Percentiles rank a stretch among this genome's conserved stretches.
Conservation (phyloP, 495 filamentous ascomycete species). For the Xylaria longipes region DNA sequence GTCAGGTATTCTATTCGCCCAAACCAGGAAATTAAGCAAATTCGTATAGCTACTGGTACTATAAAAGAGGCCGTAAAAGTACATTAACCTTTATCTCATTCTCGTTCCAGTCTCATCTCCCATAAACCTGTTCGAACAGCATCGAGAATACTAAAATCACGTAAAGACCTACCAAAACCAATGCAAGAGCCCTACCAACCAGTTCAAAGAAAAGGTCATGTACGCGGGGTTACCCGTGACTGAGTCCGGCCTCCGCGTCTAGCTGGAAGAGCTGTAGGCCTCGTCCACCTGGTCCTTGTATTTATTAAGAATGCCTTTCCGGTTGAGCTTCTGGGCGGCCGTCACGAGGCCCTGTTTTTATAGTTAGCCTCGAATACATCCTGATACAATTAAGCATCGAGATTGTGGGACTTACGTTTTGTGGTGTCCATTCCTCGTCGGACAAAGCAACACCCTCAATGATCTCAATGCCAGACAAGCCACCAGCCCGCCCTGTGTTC, state of each 20-base stretch:
- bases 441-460: slow-evolving; percentile 90
- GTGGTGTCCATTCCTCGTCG: slow-evolving; percentile 96
- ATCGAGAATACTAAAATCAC: not conserved
- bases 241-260: not conserved
- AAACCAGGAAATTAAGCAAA: not conserved
- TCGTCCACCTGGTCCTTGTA: slow-evolving; percentile 69
- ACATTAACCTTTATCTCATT: slow-evolving; percentile 6
- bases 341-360: slow-evolving; percentile 66
- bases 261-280: slow-evolving; percentile 57
- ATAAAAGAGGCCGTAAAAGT: slow-evolving; percentile 16
- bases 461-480: slow-evolving; percentile 85
- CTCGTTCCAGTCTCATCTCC: not conserved
- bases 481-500: slow-evolving; percentile 72
- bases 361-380: slow-evolving; percentile 35
- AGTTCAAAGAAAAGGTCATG: not conserved
- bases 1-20: not conserved
- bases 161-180: not conserved
- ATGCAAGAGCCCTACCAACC: not conserved
- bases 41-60: not conserved
- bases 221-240: not conserved
- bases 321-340: slow-evolving; percentile 79
- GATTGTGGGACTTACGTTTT: slow-evolving; percentile 73
- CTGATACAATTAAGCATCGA: not conserved
- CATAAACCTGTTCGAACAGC: not conserved
- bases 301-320: slow-evolving; percentile 68